phyloP scores from a whole-genome alignment of 805 yeast species.

The Suhomyces tanzawaensis region DNA sequence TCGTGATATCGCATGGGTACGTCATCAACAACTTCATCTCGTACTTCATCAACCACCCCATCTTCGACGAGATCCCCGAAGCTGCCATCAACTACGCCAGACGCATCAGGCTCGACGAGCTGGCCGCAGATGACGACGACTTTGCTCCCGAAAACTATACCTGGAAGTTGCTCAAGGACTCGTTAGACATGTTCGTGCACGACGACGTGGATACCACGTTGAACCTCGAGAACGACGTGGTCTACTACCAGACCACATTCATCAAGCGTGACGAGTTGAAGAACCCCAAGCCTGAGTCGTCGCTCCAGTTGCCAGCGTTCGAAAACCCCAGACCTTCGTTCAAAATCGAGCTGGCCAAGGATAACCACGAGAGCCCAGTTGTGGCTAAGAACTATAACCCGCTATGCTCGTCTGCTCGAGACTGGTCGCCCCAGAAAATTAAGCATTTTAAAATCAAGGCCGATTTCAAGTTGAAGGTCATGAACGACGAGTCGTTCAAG shows the following conservation, averaged over 20 bases:
- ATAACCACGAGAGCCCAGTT: slow-evolving; percentile 10
- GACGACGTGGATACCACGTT: slow-evolving; percentile 26
- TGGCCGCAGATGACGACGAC: slow-evolving; percentile 8
- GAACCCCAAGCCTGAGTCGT: slow-evolving; percentile 1
- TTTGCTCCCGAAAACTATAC: slow-evolving; percentile 11
- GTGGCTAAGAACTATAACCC: slow-evolving; percentile 19
- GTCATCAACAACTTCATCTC: slow-evolving; percentile 37
- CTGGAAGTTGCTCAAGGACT: slow-evolving; percentile 36
- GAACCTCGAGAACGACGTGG: slow-evolving; percentile 41
- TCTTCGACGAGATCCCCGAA: slow-evolving; percentile 45
- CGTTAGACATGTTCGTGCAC: slow-evolving; percentile 27
- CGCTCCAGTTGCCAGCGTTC: slow-evolving; percentile 6
- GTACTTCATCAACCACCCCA: slow-evolving; percentile 43
- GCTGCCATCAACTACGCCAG: slow-evolving; percentile 34
- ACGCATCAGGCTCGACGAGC: slow-evolving; percentile 12
- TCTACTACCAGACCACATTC: slow-evolving; percentile 44
- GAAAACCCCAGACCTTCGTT: slow-evolving; percentile 36
- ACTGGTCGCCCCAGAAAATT: slow-evolving; percentile 35
- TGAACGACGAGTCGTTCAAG: slow-evolving; percentile 39
- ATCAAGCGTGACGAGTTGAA: slow-evolving; percentile 34
- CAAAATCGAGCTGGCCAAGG: slow-evolving; percentile 22
- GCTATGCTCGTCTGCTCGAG: slow-evolving; percentile 39
- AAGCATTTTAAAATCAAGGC: slow-evolving; percentile 26
- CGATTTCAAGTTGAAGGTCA: slow-evolving; percentile 35
- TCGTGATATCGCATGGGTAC: slow-evolving; percentile 43